phyloP scores from a whole-genome alignment of 345 rosid genomes.

The Combretum micranthum region DNA sequence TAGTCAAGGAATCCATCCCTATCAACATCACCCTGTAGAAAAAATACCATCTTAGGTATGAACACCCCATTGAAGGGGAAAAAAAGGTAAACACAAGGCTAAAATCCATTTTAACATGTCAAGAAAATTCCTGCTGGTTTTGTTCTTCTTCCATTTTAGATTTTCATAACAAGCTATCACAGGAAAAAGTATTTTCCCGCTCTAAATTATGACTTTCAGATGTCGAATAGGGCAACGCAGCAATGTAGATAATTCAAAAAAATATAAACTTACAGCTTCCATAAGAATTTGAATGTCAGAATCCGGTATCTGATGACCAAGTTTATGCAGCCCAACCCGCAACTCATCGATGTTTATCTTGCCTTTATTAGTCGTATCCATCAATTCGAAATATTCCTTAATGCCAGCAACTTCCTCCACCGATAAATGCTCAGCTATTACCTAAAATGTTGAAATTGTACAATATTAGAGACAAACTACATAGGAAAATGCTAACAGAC shows the following conservation, averaged over 20 bases:
- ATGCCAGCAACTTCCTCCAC: constrained; percentile 94
- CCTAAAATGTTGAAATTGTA: constrained; percentile 32
- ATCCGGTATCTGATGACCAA: constrained; percentile 70
- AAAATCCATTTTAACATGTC: neutral
- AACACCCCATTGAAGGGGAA: neutral
- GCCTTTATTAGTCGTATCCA: constrained; percentile 79
- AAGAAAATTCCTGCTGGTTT: neutral
- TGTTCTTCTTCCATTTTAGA: neutral
- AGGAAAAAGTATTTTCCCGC: neutral
- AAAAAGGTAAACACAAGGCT: neutral
- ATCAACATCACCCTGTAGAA: constrained; percentile 77
- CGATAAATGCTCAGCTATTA: constrained; percentile 89
- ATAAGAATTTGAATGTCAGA: constrained; percentile 84
- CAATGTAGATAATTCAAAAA: neutral
- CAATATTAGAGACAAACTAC: neutral
- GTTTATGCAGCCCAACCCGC: constrained; percentile 64
- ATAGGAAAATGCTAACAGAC: too few relatives aligned
- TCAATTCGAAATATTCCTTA: constrained; percentile 73
- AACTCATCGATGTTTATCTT: constrained; percentile 83
- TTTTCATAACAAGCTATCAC: neutral
- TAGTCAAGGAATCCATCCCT: constrained; percentile 71
- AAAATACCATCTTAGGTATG: too few relatives aligned
- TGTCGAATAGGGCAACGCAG: too few relatives aligned
- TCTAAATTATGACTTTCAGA: neutral
- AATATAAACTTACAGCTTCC: constrained; percentile 72